Base-by-base conservation (phyloP, 257 asterid species). In the Solanum piurae region DNA sequence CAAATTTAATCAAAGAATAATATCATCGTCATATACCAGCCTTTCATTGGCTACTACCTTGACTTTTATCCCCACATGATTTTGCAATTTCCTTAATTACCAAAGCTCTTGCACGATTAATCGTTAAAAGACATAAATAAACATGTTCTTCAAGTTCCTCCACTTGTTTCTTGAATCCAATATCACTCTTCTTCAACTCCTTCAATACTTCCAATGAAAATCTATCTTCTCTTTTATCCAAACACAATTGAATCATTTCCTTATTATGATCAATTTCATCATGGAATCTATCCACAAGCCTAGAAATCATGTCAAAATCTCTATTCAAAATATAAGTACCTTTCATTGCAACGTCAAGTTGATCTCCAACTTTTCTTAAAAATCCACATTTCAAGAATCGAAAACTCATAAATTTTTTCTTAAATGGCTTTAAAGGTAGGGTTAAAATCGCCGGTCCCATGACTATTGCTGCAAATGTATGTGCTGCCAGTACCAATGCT, bases 101-200 rank as follows among this genome's bases (percentile, higher is more conserved):
- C 93, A 95, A 76, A 89, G 94, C 88, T 89, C 98, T 91, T 46
- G 95, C 94, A 31, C 95, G 90, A 91, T 96, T 95, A 60, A 96
- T 96, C 0, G 98, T 95, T 11, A 94, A 91, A 72, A 95, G 94
- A 82, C 96, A 95, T 66, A 95, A 87, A 80, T 92, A 95, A 7
- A 95, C 93, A 37, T 95, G 98, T n/a, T 95, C 96, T 88, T 95
- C 94, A 55, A 95, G 94, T 93, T 95, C 98, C 42, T 93, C 94
- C 27, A 93, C 94, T 84, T 93, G 94, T 87, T 93, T 94, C 25
- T 86, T 89, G 37, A 96, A 90, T 83, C 95, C 96, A 52, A 89
- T 88, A 76, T 90, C 94, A 88, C 89, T 89, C 87, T 90, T 94
- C 55, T 87, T 94, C 2, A 94, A 42, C 91, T 94, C 97, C 91